Evolutionary conservation across 495 filamentous ascomycete species (phyloP).

Genomic region (Penicillium pancosmium): DNA sequence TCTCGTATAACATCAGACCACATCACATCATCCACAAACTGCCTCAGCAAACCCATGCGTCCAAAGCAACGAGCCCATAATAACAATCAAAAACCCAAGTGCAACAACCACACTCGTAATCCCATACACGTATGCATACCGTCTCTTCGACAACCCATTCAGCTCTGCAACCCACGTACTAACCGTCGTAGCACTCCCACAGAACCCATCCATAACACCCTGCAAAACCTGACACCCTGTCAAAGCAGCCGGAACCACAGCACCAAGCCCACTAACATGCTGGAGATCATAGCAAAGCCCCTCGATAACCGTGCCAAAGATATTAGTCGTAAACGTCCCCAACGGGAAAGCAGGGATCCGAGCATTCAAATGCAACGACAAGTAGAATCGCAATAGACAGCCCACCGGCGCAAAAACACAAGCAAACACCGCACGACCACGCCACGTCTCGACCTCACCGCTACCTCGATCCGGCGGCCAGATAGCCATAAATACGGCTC

Average conservation of each 20-base stretch:
- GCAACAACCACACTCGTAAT: slow-evolving; percentile 62
- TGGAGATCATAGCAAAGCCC: slow-evolving; percentile 76
- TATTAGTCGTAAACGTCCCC: slow-evolving; percentile 86
- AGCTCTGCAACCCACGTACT: slow-evolving; percentile 89
- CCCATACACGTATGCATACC: slow-evolving; percentile 79
- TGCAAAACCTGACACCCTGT: slow-evolving; percentile 79
- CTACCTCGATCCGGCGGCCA: slow-evolving; percentile 67
- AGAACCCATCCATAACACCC: slow-evolving; percentile 88
- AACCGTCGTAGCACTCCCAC: slow-evolving; percentile 88
- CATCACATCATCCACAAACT: slow-evolving; percentile 43
- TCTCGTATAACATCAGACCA: not conserved
- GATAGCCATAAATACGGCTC: slow-evolving; percentile 71
- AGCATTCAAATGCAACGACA: slow-evolving; percentile 67
- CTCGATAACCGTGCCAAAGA: slow-evolving; percentile 67
- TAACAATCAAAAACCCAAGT: slow-evolving; percentile 67
- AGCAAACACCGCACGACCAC: slow-evolving; percentile 73
- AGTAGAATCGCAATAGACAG: slow-evolving; percentile 71
- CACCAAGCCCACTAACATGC: slow-evolving; percentile 45
- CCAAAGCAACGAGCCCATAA: slow-evolving; percentile 84
- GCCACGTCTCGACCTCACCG: slow-evolving; percentile 54
- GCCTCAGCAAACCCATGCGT: slow-evolving; percentile 60
- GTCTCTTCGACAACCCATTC: slow-evolving; percentile 59
- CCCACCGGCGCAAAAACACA: slow-evolving; percentile 86
- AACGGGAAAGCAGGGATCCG: slow-evolving; percentile 74
- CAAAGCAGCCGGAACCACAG: slow-evolving; percentile 25